Evolutionary conservation across 1,284 basidiomycete genomes (phyloP), one percentile per base, ranked within the genome.

Genomic region (Tilletia indica): DNA sequence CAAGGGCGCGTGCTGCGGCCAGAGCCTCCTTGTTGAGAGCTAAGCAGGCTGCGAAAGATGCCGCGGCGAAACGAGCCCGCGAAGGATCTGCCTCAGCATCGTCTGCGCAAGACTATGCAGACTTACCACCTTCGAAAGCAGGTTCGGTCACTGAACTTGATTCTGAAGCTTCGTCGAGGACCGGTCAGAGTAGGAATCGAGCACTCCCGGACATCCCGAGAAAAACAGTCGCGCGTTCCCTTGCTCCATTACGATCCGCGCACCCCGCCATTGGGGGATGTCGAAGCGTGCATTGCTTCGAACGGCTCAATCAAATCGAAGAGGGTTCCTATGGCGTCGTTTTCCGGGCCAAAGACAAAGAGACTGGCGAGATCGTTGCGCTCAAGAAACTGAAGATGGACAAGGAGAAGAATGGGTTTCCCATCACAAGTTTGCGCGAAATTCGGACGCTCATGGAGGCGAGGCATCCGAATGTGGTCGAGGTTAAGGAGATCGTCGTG

Each of bases 251-350:
- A 16, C 72, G 73, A 3, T 42, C 25, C 36, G 67, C 72, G 0
- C 77, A 84, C 49, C 81, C 79, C 1, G 19, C 68, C 5, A 79
- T 84, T 51, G 19, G 64, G 4, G 68, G 76, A 2, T 82, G 81
- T 11, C 72, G 78, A 3, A 80, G 80, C 21, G 77, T 84, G 31
- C 75, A 76, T 51, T 67, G 51, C 61, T 84, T 80, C 56, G 79
- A 84, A 69, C 74, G 78, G 14, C 87, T 99, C 49, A 99, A 99
- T 85, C 93, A 97, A 80, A 99, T 99, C 80, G 97, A 99, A 86
- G 97, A 99, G 86, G 97, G 97, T 0, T 95, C 95, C 0, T 99
- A 99, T 82, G 97, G 97, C 19, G 90, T 99, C 58, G 97, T 99
- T 14, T 99, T 94, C 79, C 91, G 97, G 25, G 97, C 97, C 6